phyloP scores from a whole-genome alignment of 1,139 yeast species.

The Taphrina communis region DNA sequence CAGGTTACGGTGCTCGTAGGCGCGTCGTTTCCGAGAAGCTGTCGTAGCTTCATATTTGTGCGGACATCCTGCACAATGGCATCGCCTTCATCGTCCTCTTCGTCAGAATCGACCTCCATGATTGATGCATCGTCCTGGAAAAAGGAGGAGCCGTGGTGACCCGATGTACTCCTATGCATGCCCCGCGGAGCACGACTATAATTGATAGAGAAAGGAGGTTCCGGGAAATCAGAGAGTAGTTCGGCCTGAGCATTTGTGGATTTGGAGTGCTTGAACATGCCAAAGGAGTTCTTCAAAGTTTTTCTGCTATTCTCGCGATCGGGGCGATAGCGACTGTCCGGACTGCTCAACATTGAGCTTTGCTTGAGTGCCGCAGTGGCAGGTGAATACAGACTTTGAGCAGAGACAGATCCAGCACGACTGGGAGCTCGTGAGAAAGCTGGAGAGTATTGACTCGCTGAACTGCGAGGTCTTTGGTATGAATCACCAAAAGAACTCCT shows the following conservation, averaged over 20 bases:
- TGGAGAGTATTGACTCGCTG: slow-evolving; percentile 24
- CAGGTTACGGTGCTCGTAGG: slow-evolving; percentile 22
- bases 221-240: slow-evolving; percentile 16
- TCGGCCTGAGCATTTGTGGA: background rate
- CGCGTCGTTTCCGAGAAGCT: slow-evolving; percentile 35
- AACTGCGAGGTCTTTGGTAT: slow-evolving; percentile 8
- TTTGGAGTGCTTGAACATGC: slow-evolving; percentile 24
- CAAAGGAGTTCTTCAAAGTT: background rate
- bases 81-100: slow-evolving; percentile 39
- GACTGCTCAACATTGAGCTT: background rate
- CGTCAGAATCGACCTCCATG: slow-evolving; percentile 32
- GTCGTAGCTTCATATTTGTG: slow-evolving; percentile 35
- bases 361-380: background rate
- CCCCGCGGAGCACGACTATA: slow-evolving; percentile 2
- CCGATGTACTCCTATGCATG: background rate
- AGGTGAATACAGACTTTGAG: slow-evolving; percentile 18
- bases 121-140: slow-evolving; percentile 23
- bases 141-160: background rate
- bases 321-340: slow-evolving; percentile 10
- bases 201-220: slow-evolving; percentile 4
- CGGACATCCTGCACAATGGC: slow-evolving; percentile 39
- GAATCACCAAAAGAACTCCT: background rate
- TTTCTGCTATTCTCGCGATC: background rate
- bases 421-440: slow-evolving; percentile 8
- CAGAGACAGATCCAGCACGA: slow-evolving; percentile 14